Evolutionary conservation across 352 stramenopile species (phyloP), one percentile per base, ranked within the genome.

Genomic region (Phytophthora ramorum): DNA sequence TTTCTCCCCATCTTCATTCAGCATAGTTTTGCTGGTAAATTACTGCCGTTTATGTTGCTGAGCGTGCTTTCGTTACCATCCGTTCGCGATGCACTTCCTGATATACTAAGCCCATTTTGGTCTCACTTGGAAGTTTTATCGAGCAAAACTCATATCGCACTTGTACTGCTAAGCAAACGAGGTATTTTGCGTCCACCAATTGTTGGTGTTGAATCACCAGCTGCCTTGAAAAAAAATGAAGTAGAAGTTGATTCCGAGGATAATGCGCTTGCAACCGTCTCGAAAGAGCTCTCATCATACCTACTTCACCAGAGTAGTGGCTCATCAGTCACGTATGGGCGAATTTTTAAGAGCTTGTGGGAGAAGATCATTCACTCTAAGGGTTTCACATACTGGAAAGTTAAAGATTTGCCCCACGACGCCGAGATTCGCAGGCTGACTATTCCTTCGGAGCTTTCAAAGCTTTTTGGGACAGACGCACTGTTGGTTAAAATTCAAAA

Each of bases 31-130:
- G 50, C 78, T 3, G 85, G 83, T 3, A 95, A 91, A 54, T 45
- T 95, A 2, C 56, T 96, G n/a, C 80, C 85, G 6, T 95, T 93
- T 65, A 60, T 89, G 10, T 34, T 96, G 16, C 51, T 96, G 5
- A 92, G 82, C 32, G 52, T 85, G 2, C 71, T 87, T 40, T 94
- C 85, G 6, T 52, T 96, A 7, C 81, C 85, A 8, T 79, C 76
- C 1, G 68, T 91, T 69, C 80, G 79, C n/a, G 63, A 79, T 16
- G 54, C 56, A 26, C 65, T 89, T 12, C 69, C 77, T 13, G 51
- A 38, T 19, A 52, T 87, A 26, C n/a, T 90, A 7, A 51, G 71
- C 12, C 43, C 66, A 10, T 79, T 92, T 7, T 92, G 82, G 84
- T 45, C 63, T 13, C 48, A 75, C 14, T 41, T 92, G 30, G 74